Conservation (phyloP, 805 yeast species). For the Brettanomyces custersianus region DNA sequence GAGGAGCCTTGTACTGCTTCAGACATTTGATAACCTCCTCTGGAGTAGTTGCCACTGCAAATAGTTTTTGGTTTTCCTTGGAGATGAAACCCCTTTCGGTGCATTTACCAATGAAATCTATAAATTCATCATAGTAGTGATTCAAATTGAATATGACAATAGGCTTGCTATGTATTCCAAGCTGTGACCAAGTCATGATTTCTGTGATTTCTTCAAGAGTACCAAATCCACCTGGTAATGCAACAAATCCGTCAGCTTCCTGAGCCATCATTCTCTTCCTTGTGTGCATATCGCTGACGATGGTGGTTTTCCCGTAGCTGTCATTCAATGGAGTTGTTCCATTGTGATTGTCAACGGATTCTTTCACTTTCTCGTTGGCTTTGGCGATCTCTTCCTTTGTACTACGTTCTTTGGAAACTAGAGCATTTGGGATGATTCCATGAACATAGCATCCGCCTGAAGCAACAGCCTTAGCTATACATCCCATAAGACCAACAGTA, state of each 20-base stretch:
- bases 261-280: slow-evolving; percentile 80
- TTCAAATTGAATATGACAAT: slow-evolving; percentile 67
- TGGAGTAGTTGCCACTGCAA: slow-evolving; percentile 58
- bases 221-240: slow-evolving; percentile 90
- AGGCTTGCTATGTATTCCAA: slow-evolving; percentile 79
- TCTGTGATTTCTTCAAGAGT: slow-evolving; percentile 86
- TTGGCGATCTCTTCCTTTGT: slow-evolving; percentile 28
- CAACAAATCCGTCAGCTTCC: slow-evolving; percentile 70
- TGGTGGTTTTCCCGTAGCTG: slow-evolving; percentile 66
- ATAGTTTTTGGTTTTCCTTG: slow-evolving; percentile 53
- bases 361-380: slow-evolving; percentile 39
- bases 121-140: slow-evolving; percentile 70
- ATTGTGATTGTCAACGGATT: slow-evolving; percentile 50
- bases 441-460: slow-evolving; percentile 59
- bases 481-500: slow-evolving; percentile 76
- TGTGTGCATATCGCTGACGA: slow-evolving; percentile 85
- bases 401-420: slow-evolving; percentile 62
- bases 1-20: slow-evolving; percentile 54
- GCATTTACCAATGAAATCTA: slow-evolving; percentile 52
- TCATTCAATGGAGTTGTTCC: slow-evolving; percentile 59
- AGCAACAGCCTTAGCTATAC: slow-evolving; percentile 57
- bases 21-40: slow-evolving; percentile 60
- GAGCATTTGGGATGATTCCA: slow-evolving; percentile 81
- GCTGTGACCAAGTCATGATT: slow-evolving; percentile 83
- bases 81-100: slow-evolving; percentile 62